Percentiles rank a stretch among this genome's conserved stretches.
These are phyloP conservation scores for Akanthomyces muscarius DNA, from an alignment of 2,329 filamentous ascomycete species.

Conservation along the genomic window DNA sequence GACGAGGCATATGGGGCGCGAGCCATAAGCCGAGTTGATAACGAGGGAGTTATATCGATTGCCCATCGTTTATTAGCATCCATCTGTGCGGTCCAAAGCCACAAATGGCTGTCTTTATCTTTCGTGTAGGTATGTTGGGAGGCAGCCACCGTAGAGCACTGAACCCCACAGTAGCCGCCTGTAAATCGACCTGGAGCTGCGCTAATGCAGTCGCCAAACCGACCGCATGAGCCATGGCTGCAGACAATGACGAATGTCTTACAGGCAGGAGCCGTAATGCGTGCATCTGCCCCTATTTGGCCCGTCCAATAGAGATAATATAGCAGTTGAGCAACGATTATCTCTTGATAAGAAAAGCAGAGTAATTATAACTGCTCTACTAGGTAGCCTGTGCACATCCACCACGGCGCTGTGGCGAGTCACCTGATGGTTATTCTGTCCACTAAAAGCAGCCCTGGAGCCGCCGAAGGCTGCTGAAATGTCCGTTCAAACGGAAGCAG, in stretches of 20 bases:
- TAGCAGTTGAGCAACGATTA: too few relatives aligned
- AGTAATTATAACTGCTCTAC: neutral
- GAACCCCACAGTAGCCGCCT: neutral
- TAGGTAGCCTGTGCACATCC: neutral
- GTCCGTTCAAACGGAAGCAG: neutral
- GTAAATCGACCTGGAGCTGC: neutral
- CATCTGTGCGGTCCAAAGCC: too few relatives aligned
- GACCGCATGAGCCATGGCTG: neutral
- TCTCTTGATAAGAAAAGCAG: neutral
- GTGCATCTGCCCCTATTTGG: neutral
- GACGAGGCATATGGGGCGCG: too few relatives aligned
- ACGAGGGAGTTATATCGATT: too few relatives aligned
- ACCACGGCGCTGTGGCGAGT: neutral
- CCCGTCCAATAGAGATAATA: neutral
- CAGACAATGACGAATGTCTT: slow-evolving; percentile 1
- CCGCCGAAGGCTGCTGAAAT: neutral
- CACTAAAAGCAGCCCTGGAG: neutral
- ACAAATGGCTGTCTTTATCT: too few relatives aligned
- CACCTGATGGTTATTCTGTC: neutral
- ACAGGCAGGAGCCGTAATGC: neutral
- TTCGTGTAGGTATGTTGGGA: too few relatives aligned
- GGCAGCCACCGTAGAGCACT: too few relatives aligned
- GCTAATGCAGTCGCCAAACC: neutral
- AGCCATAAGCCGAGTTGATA: too few relatives aligned
- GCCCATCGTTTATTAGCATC: too few relatives aligned